Evolutionary conservation across 2,329 filamentous ascomycete species (phyloP), one percentile per base, ranked within the genome.

Genomic region (Sordariomycetes sp.): DNA sequence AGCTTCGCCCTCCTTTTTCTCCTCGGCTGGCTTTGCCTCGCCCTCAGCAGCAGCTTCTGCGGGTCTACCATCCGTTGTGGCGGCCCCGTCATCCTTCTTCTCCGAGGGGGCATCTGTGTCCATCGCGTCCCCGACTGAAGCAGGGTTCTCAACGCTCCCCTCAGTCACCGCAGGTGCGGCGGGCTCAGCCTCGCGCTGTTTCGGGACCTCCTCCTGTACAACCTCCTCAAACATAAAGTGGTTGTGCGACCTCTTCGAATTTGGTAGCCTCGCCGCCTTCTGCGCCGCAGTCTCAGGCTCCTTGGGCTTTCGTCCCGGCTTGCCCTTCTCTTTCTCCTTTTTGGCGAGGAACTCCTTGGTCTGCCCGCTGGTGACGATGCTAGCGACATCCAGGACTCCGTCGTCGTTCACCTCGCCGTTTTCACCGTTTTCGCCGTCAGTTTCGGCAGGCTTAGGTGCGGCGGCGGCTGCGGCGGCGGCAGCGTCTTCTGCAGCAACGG

Each of bases 271-370:
- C 6, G 62, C 51, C 5, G 72, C 65, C 53, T 72, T 82, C 12
- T 72, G 68, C 6, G 68, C 58, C 8, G 57, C 61, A 14, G 61
- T 53, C 32, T 73, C 71, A 8, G 59, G 73, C 23, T 70, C 70
- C 46, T 79, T 77, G 16, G 46, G 45, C 43, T 62, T 62, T 20
- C 59, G 47, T 8, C 63, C 68, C 27, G 70, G 68, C 55, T 75
- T 80, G 39, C 82, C 78, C 66, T 85, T 88, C 50, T 88, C 82
- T 51, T 79, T 82, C 50, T 90, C 84, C 54, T 85, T 86, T 59
- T 85, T 84, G 8, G 83, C 85, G 6, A 92, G 63, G 46, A 87
- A 90, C 47, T 92, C 85, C 45, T 78, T 76, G 45, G 86, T 86
- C 54, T 86, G 83, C 21, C 85, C 85, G 45, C 78, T 82, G 2